phyloP scores from a whole-genome alignment of 257 asterid species.

The Solanum raphanifolium region DNA sequence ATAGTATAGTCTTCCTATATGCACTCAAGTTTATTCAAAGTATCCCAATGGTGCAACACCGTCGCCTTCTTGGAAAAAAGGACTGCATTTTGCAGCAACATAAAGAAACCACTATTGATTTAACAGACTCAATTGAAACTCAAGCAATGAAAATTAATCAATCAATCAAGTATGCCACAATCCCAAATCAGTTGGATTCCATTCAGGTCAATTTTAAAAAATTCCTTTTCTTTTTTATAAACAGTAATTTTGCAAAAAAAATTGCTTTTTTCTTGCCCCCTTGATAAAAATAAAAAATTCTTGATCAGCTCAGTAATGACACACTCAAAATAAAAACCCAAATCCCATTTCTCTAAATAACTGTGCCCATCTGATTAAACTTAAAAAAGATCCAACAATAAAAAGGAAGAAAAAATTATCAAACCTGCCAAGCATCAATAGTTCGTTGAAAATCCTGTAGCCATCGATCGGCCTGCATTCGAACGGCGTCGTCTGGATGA shows the following conservation, averaged over 20 bases:
- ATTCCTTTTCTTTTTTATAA: neutral
- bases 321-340: neutral
- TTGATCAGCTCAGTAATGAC: neutral
- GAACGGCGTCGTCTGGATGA: conserved; percentile 90
- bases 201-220: neutral
- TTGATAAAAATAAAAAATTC: neutral
- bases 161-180: neutral
- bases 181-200: neutral
- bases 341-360: neutral
- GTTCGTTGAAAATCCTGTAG: conserved; percentile 93
- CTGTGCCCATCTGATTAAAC: neutral
- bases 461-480: conserved; percentile 98
- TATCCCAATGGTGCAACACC: neutral
- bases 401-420: neutral
- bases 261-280: neutral
- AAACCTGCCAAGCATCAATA: conserved; percentile 98
- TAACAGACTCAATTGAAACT: neutral
- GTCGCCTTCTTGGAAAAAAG: neutral
- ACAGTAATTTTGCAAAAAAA: neutral
- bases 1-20: neutral
- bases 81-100: neutral
- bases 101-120: neutral
- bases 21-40: neutral
- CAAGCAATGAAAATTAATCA: neutral
- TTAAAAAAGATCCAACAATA: neutral